Base-by-base conservation (phyloP, 441 rosid genomes). In the Biscutella laevigata region DNA sequence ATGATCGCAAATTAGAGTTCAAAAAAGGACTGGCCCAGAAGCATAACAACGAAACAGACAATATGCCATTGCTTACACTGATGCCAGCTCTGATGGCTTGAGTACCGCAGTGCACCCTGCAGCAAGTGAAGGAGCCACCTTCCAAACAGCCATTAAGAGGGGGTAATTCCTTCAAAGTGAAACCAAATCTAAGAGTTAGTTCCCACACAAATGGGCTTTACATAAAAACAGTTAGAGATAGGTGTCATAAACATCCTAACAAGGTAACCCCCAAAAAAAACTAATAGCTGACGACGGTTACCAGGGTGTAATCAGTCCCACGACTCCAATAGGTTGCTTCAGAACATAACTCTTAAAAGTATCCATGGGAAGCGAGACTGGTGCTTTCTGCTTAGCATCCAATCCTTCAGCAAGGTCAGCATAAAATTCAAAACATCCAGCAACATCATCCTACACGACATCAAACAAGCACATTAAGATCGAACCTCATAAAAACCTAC, bases 61-160 rank as follows among this genome's bases (percentile, higher is more conserved):
- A 47, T 32, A 48, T 27, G 42, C 17, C 43, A 59, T 32, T 42
- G 59, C 82, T 33, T 80, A 92, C 98, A 84, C 67, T 2, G 95
- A 88, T 39, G 94, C 80, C 53, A 86, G 35, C 70, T 92, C 98
- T 21, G 98, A 83, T 21, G 95, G 96, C 72, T 92, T 92, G 73
- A 92, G 77, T 68, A 92, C 68, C 11, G 98, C 96, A 40, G 94
- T 70, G 62, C 95, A 92, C 4, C 98, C 98, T 22, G 96, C 96
- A 28, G 98, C 98, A 68, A 92, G 66, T 22, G 98, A 87, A 61
- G 98, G 96, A 70, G 98, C 98, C 54, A 92, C 95, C 72, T 92
- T 92, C 98, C 98, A 92, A 52, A 80, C 66, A 55, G 96, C 91
- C 96, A 92, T 82, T 80, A 88, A 55, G 14, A 92, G 72, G 0